Evolutionary conservation across 208 protist species (phyloP), one percentile per base, ranked within the genome.

Genomic region (Crithidia expoeki): DNA sequence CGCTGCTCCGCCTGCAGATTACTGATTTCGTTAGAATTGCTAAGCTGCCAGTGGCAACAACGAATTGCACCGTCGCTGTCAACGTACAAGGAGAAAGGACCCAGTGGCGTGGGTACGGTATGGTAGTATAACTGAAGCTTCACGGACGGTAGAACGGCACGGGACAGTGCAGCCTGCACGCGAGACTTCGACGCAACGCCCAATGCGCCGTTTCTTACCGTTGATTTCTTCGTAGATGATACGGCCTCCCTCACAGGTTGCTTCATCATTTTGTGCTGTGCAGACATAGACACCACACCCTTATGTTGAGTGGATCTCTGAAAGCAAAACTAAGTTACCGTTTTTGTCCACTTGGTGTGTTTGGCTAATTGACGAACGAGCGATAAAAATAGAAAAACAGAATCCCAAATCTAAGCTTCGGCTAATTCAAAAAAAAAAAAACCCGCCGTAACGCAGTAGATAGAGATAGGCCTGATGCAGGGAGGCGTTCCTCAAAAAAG

Each of bases 61-160:
- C 82, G 75, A 51, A 93, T 75, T 17, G 77, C 80, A 4, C 84
- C 87, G n/a, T 84, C 76, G 17, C 12, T 61, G 55, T 93, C 83
- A n/a, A 82, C 60, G 55, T 81, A 82, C 33, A 93, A 19, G 28
- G 78, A 81, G 59, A 89, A 88, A 16, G 72, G 74, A 9, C 87
- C 87, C 10, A 86, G 62, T 0, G 81, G 79, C 1, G 87, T 86
- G 5, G 74, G 53, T 23, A 83, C 65, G 32, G 72, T 68, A 60
- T 73, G 76, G 46, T 82, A 80, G 60, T 79, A 79, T 38, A 92
- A 58, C 46, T 56, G 71, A 34, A 92, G 30, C 6, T 61, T 30
- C 11, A 50, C 55, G 17, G 67, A 19, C 0, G 36, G 59, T 9
- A 17, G 12, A 4, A 17, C 42, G 42, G 16, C 42, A 9, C 47